Percentiles rank a stretch among this genome's conserved stretches.
Conservation (phyloP, 164 flowering plant species). For the Vitis cinerea region DNA sequence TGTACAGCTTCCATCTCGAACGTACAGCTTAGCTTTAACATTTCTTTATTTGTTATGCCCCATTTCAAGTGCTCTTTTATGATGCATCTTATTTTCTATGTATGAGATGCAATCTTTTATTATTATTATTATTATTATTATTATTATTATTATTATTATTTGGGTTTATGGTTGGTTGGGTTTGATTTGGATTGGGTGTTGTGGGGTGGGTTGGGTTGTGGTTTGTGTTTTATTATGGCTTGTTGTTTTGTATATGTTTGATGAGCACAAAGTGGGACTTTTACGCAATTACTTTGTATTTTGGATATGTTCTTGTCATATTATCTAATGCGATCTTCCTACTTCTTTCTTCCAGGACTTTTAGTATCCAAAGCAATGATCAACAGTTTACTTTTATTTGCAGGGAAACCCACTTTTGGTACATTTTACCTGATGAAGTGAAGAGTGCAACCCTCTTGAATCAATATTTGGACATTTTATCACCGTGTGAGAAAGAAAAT, state of each 20-base stretch:
- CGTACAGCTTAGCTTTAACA: slow-evolving; percentile 27
- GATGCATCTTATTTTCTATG: too few relatives aligned
- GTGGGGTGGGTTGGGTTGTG: too few relatives aligned
- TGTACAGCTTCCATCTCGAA: slow-evolving; percentile 51
- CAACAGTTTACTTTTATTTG: slow-evolving; percentile 6
- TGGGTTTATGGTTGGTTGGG: too few relatives aligned
- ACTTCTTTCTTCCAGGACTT: background rate
- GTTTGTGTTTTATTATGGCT: too few relatives aligned
- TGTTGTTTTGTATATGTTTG: too few relatives aligned
- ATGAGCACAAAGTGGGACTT: too few relatives aligned
- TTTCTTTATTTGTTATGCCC: background rate
- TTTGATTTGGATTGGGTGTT: too few relatives aligned
- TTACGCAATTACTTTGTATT: too few relatives aligned
- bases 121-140: too few relatives aligned
- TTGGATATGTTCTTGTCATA: too few relatives aligned
- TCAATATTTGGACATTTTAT: slow-evolving; percentile 57
- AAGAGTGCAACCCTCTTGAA: slow-evolving; percentile 47
- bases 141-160: background rate
- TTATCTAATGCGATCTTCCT: background rate
- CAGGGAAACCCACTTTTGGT: slow-evolving; percentile 95
- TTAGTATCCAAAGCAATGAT: background rate
- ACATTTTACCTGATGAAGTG: slow-evolving; percentile 69
- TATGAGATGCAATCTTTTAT: too few relatives aligned
- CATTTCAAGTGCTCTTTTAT: background rate
- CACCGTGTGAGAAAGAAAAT: slow-evolving; percentile 65